Evolutionary conservation across 441 rosid species (phyloP).

Genomic region (Flueggea neowawraea): DNA sequence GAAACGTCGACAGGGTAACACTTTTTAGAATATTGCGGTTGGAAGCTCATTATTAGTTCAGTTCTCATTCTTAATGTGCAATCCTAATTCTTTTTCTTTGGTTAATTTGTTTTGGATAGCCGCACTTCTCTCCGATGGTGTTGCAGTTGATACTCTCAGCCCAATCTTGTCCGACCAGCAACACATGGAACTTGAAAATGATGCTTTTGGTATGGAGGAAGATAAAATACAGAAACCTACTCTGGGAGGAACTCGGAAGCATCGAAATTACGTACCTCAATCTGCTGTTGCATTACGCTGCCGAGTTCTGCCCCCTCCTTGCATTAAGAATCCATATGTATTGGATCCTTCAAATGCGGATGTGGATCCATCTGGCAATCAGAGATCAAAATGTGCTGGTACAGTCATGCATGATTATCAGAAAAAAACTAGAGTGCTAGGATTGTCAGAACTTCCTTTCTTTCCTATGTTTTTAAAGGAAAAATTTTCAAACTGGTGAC

Average conservation of each 20-base stretch:
- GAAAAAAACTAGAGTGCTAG: neutral
- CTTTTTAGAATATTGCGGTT: neutral
- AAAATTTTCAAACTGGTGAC: neutral
- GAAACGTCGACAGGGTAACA: constrained; percentile 49
- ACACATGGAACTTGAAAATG: constrained; percentile 42
- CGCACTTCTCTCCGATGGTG: constrained; percentile 29
- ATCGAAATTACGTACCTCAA: constrained; percentile 63
- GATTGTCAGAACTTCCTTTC: neutral
- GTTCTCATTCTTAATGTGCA: neutral
- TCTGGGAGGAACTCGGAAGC: constrained; percentile 26
- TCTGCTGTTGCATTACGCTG: constrained; percentile 87
- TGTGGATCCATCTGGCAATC: constrained; percentile 65
- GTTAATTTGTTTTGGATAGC: constrained; percentile 8
- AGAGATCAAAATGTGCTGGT: constrained; percentile 90
- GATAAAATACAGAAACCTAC: constrained; percentile 29
- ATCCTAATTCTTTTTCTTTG: neutral
- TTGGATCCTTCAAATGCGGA: constrained; percentile 46
- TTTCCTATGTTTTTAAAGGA: neutral
- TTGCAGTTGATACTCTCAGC: constrained; percentile 31
- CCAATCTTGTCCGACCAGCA: constrained; percentile 39
- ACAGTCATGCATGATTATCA: constrained; percentile 8
- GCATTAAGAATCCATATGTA: constrained; percentile 81
- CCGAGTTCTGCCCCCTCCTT: constrained; percentile 91
- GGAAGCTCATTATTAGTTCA: neutral
- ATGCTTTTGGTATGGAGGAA: constrained; percentile 41